Evolutionary conservation across 169 alveolate species (phyloP).

Genomic region (Babesia ovata): DNA sequence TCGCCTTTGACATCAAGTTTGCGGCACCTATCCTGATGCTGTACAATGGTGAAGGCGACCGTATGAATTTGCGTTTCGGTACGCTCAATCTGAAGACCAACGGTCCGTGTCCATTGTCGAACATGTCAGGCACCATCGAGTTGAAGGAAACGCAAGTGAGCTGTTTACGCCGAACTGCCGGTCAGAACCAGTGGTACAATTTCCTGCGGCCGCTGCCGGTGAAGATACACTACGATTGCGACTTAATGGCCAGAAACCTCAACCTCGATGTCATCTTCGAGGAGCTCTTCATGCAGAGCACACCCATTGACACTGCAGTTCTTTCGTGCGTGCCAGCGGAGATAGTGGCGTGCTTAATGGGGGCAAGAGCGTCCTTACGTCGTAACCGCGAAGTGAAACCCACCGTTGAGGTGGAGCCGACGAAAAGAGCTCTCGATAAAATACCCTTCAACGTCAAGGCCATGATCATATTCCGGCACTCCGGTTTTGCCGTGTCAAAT

Average conservation of each 20-base stretch:
- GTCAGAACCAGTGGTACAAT: constrained; percentile 14
- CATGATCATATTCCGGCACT: constrained; percentile 54
- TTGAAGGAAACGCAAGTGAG: constrained; percentile 83
- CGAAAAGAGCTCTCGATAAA: not conserved
- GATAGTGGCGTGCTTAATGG: constrained; percentile 28
- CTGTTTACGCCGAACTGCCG: constrained; percentile 37
- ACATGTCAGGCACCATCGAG: constrained; percentile 76
- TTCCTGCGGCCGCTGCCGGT: constrained; percentile 69
- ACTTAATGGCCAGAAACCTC: constrained; percentile 15
- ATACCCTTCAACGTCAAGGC: constrained; percentile 30
- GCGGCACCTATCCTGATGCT: constrained; percentile 63
- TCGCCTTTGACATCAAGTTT: constrained; percentile 60
- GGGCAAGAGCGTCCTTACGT: constrained; percentile 18
- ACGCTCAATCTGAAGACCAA: constrained; percentile 76
- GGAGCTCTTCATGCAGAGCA: constrained; percentile 79
- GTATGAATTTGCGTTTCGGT: constrained; percentile 79
- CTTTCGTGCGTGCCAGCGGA: constrained; percentile 79
- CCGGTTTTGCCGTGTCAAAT: constrained; percentile 62
- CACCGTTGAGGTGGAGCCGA: not conserved
- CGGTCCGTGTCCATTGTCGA: constrained; percentile 75
- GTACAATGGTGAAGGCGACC: constrained; percentile 29
- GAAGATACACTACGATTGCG: constrained; percentile 58
- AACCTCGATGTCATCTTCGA: constrained; percentile 67
- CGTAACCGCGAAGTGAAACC: constrained; percentile 7
- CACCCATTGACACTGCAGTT: constrained; percentile 79